Percentiles rank a stretch among this genome's conserved stretches.
phyloP scores from a whole-genome alignment of 768 basidiomycete genomes.

The Suillus clintonianus region DNA sequence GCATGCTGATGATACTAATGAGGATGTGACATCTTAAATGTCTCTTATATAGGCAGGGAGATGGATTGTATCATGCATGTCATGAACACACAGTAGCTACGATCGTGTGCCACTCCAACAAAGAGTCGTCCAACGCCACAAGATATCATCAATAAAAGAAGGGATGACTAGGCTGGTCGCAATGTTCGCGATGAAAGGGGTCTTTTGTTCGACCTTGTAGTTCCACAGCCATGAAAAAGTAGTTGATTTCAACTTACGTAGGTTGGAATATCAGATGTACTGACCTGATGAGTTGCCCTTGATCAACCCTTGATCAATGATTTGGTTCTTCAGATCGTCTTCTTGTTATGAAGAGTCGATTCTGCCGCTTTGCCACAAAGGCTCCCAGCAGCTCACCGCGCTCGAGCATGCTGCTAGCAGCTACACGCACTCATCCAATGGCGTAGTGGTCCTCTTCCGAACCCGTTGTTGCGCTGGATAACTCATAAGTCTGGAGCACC shows the following conservation, averaged over 20 bases:
- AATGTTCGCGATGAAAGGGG: background rate
- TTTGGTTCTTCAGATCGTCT: background rate
- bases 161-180: background rate
- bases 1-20: background rate
- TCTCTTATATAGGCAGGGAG: constrained; percentile 1
- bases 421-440: background rate
- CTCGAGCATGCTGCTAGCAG: background rate
- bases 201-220: background rate
- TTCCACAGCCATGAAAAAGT: background rate
- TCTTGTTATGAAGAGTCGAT: background rate
- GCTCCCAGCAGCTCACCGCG: too few species aligned
- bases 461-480: too few species aligned
- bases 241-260: background rate
- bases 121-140: background rate
- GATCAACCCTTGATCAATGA: background rate
- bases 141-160: background rate
- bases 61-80: background rate
- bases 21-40: background rate
- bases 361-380: background rate
- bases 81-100: background rate
- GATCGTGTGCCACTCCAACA: background rate
- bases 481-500: too few species aligned
- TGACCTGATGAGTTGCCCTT: background rate
- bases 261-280: background rate
- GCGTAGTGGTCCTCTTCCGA: too few species aligned